A percentile compares a stretch with the other conserved stretches of the same genome.
Evolutionary conservation across 2,329 filamentous ascomycete species (phyloP).

Genomic region (Claviceps digitariae): DNA sequence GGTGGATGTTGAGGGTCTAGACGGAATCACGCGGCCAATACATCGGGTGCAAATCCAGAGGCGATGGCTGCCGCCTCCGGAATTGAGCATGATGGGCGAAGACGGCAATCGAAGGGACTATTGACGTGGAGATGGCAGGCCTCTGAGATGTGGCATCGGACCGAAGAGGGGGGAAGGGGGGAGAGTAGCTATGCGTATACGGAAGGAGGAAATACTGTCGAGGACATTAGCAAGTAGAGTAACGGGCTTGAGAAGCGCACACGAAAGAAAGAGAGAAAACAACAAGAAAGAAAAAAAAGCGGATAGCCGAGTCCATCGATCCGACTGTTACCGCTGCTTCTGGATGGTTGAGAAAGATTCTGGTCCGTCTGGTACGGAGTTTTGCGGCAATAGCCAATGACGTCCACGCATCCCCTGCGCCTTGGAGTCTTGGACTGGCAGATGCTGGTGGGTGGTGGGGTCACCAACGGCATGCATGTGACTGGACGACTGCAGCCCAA

Average conservation of each 20-base stretch:
- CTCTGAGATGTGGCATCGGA: neutral
- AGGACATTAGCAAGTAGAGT: neutral
- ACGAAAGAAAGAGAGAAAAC: neutral
- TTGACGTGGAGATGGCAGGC: neutral
- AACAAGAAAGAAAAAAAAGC: neutral
- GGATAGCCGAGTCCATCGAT: neutral
- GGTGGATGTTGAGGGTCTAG: slow-evolving; percentile 6
- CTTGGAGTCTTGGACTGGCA: neutral
- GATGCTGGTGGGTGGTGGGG: too few relatives aligned
- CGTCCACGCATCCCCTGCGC: too few relatives aligned
- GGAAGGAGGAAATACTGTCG: neutral
- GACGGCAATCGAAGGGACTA: neutral
- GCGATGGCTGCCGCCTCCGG: slow-evolving; percentile 18
- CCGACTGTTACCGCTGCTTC: neutral
- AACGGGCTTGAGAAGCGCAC: neutral
- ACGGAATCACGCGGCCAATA: slow-evolving; percentile 27
- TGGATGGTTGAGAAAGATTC: neutral
- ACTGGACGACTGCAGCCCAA: too few relatives aligned
- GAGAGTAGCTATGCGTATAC: neutral
- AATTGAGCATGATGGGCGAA: slow-evolving; percentile 14
- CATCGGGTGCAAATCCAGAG: slow-evolving; percentile 53
- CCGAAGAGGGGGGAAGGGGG: too few relatives aligned
- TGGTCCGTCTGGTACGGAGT: neutral
- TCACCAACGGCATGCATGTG: too few relatives aligned
- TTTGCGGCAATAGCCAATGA: slow-evolving; percentile 1